phyloP scores from a whole-genome alignment of 1,284 basidiomycete species.

The Agaricales sp. region DNA sequence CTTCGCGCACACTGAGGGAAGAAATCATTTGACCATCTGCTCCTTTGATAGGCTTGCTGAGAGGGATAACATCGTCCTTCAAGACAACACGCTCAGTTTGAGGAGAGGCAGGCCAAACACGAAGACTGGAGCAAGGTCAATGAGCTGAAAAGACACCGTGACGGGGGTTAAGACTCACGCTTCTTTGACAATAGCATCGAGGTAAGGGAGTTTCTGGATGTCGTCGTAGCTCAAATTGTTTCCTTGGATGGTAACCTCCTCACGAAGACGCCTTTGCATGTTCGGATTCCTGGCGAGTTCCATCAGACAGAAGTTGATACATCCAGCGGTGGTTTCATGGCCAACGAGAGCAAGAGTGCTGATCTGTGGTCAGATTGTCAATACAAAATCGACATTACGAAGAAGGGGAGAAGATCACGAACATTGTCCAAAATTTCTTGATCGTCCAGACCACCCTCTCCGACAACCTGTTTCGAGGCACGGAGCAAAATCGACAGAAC shows the following conservation, averaged over 20 bases:
- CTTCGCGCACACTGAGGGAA: constrained; percentile 23
- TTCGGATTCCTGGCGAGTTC: constrained; percentile 22
- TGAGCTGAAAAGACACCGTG: neutral
- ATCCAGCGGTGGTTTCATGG: constrained; percentile 28
- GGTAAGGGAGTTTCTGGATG: constrained; percentile 21
- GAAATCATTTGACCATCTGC: constrained; percentile 20
- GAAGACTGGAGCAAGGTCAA: constrained; percentile 18
- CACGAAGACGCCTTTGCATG: constrained; percentile 15
- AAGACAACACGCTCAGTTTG: constrained; percentile 26
- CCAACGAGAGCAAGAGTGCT: constrained; percentile 21
- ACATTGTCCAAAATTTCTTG: constrained; percentile 20
- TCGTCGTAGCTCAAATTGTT: constrained; percentile 15
- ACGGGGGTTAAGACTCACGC: constrained; percentile 7
- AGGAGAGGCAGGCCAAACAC: constrained; percentile 28
- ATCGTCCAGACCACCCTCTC: constrained; percentile 11
- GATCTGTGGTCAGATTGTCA: constrained; percentile 11
- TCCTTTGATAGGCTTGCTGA: constrained; percentile 24
- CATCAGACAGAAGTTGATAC: constrained; percentile 25
- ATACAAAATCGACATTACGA: neutral
- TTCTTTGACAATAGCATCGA: constrained; percentile 30
- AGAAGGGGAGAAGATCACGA: constrained; percentile 4
- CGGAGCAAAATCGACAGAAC: constrained; percentile 17
- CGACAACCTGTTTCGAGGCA: constrained; percentile 5
- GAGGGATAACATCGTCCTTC: constrained; percentile 33
- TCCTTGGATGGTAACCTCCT: constrained; percentile 13